Percentiles rank a stretch among this genome's conserved stretches.
Evolutionary conservation across 176 grass and related monocot species (phyloP).

Genomic region (Triticum timopheevii): DNA sequence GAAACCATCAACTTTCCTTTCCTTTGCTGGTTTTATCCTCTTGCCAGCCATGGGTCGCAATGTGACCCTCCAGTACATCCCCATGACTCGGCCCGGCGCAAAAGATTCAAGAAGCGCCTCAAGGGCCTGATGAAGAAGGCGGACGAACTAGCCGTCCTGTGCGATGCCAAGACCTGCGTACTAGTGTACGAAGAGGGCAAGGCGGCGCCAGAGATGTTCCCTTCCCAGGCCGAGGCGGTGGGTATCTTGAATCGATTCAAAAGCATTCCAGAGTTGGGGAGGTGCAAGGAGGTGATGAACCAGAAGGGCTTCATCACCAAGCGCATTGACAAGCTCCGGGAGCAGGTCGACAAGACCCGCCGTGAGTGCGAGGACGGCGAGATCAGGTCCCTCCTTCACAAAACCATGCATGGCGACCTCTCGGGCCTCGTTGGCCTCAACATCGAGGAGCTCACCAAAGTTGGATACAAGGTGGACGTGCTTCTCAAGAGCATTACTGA

Average conservation of each 20-base stretch:
- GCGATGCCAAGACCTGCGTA: neutral
- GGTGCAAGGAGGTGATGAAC: slow-evolving; percentile 27
- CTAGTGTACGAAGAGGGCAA: slow-evolving; percentile 23
- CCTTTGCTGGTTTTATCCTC: neutral
- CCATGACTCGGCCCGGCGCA: neutral
- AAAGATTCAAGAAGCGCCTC: slow-evolving; percentile 30
- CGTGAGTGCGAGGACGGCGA: neutral
- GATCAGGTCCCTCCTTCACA: slow-evolving; percentile 1
- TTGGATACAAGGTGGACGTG: no score
- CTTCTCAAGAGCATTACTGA: no score
- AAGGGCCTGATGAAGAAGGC: slow-evolving; percentile 41
- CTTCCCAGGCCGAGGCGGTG: neutral
- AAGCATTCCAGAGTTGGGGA: slow-evolving; percentile 14
- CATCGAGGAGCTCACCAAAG: neutral
- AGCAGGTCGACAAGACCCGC: neutral
- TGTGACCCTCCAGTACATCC: slow-evolving; percentile 27
- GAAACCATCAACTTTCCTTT: neutral
- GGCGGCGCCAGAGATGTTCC: slow-evolving; percentile 7
- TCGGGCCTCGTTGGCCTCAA: neutral
- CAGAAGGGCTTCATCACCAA: slow-evolving; percentile 21
- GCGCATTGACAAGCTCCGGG: slow-evolving; percentile 9
- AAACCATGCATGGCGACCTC: neutral
- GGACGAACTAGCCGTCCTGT: slow-evolving; percentile 5
- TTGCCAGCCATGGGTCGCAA: slow-evolving; percentile 24
- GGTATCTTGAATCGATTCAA: slow-evolving; percentile 1